Evolutionary conservation across 2,329 filamentous ascomycete species (phyloP).

Genomic region (Fusarium nurragi): DNA sequence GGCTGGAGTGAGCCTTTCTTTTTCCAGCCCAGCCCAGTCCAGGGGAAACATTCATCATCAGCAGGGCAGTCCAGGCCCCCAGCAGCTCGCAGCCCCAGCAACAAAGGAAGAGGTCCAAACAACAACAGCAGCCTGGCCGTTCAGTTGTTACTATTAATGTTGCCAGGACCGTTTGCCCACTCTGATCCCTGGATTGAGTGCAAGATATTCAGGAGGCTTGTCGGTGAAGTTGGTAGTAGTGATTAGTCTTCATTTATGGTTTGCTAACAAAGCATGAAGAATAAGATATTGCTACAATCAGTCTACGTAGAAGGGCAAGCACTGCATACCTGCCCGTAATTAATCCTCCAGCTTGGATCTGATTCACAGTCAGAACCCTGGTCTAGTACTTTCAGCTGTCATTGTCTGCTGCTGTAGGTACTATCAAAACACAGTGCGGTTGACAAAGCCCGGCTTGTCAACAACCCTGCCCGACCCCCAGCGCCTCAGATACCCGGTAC

Average conservation of each 20-base stretch:
- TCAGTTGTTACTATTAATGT: background rate
- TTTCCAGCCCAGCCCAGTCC: constrained; percentile 11
- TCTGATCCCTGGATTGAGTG: constrained; percentile 6
- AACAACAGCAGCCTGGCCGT: constrained; percentile 21
- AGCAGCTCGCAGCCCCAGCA: constrained; percentile 38
- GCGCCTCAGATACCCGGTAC: constrained; percentile 32
- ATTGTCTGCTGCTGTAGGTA: constrained; percentile 10
- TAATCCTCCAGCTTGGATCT: constrained; percentile 6
- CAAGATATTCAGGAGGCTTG: constrained; percentile 14
- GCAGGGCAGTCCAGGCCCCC: constrained; percentile 25
- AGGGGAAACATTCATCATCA: constrained; percentile 35
- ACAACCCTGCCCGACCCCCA: constrained; percentile 40
- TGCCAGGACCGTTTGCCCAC: constrained; percentile 5
- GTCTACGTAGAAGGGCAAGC: background rate
- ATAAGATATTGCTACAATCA: background rate
- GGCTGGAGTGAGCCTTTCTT: constrained; percentile 7
- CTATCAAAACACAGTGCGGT: constrained; percentile 39
- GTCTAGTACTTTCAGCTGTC: constrained; percentile 16
- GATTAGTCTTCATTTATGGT: background rate
- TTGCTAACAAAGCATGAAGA: background rate
- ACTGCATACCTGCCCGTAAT: background rate
- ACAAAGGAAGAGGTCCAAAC: constrained; percentile 24
- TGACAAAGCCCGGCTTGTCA: constrained; percentile 13
- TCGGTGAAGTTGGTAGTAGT: background rate
- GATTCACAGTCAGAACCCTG: constrained; percentile 10